Evolutionary conservation across 768 basidiomycete species (phyloP).

Genomic region (Pisolithus marmoratus): DNA sequence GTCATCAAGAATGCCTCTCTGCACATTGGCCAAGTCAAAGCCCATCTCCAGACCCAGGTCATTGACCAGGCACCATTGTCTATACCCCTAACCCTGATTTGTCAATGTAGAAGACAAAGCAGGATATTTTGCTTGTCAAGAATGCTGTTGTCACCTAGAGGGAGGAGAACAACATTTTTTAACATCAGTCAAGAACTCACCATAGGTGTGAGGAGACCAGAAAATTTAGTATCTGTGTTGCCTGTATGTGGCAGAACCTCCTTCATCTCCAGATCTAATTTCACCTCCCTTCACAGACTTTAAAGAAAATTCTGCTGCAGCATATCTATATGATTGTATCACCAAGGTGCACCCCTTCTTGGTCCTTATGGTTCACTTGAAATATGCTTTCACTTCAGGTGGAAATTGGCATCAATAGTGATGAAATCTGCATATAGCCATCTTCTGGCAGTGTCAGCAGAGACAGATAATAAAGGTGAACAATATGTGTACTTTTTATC

Average conservation of each 20-base stretch:
- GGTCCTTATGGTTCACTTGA: slow-evolving; percentile 15
- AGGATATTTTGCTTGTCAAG: too few relatives aligned
- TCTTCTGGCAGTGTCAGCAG: slow-evolving; percentile 5
- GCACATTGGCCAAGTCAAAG: background rate
- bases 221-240: too few relatives aligned
- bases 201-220: too few relatives aligned
- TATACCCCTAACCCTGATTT: background rate
- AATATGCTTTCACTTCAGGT: slow-evolving; percentile 20
- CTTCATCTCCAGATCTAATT: background rate
- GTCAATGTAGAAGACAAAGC: background rate
- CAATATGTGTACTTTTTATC: background rate
- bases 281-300: background rate
- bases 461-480: background rate
- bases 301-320: too few relatives aligned
- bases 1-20: too few relatives aligned
- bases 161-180: background rate
- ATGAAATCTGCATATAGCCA: slow-evolving; percentile 25
- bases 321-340: too few relatives aligned
- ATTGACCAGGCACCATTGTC: background rate
- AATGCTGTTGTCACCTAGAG: background rate
- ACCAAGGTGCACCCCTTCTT: too few relatives aligned
- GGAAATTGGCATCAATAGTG: slow-evolving; percentile 29
- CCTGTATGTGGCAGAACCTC: too few relatives aligned
- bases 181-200: background rate
- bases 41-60: background rate